Base-by-base conservation (phyloP, 2,329 filamentous ascomycete genomes). In the Dactylellina sp. region DNA sequence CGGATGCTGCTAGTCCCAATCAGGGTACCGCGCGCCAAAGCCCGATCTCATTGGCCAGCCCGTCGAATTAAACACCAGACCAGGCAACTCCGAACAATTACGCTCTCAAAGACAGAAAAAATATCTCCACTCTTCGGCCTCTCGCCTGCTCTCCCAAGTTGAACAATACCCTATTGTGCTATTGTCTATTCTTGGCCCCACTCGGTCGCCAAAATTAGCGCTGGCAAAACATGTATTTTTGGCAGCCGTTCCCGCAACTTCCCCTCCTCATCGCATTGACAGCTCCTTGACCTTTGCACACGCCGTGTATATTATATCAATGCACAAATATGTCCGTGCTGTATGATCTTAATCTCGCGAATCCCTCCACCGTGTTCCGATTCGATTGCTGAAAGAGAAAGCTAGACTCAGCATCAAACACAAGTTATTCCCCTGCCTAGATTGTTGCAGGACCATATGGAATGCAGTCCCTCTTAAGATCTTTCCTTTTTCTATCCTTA, bases 21-120 rank as follows among this genome's bases (percentile, higher is more conserved):
- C 39, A 14, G 70, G 70, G 35, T 56, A 66, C 70, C 70, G 70
- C 70, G 70, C 70, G 70, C 70, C 61, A 74, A 74, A 66, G 61
- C 39, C 25, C 35, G n/a, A 25, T 28, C 1, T 40, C 40, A 72
- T 72, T 72, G 68, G 68, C 28, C 37, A 37, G 28, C 14, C 12
- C 42, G 25, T 49, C 32, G 35, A 52, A 52, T 62, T 52, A 61
- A 61, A 61, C 44, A 18, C 44, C 57, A 39, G 47, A 61, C 56
- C 25, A 25, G 44, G 42, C 42, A 61, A 59, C 40, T 46, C 22
- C 35, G 28, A n/a, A 12, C 7, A 28, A 42, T n/a, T 11, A 4
- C 35, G n/a, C n/a, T 42, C 18, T 4, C 4, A 37, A 2, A 12
- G 6, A 7, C 5, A 20, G 42, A 9, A 22, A 46, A 46, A 42